Evolutionary conservation across 1,284 basidiomycete species (phyloP).

Genomic region (Tilletia indica): DNA sequence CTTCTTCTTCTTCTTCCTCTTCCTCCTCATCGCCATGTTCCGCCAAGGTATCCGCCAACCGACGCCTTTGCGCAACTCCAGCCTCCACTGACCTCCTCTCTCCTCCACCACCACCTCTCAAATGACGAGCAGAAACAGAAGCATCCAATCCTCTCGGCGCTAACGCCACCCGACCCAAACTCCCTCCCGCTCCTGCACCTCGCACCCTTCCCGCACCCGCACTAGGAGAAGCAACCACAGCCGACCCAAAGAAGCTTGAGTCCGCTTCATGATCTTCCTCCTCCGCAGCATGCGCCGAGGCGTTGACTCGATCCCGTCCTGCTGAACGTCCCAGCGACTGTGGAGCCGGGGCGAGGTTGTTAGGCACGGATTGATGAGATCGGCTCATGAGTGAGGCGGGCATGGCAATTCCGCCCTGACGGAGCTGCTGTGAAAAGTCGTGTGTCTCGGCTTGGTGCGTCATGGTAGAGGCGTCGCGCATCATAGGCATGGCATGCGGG

Average conservation of each 20-base stretch:
- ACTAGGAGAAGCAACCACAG: background rate
- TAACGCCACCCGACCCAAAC: background rate
- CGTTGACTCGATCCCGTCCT: background rate
- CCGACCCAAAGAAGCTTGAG: background rate
- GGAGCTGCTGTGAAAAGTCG: background rate
- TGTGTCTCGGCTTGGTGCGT: slow-evolving; percentile 15
- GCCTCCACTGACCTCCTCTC: background rate
- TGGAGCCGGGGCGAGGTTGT: background rate
- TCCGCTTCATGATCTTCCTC: background rate
- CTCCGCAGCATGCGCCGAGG: background rate
- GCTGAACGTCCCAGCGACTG: background rate
- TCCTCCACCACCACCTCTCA: background rate
- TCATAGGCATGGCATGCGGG: slow-evolving; percentile 14
- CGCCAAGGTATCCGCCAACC: background rate
- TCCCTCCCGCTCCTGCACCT: background rate
- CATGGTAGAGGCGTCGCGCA: slow-evolving; percentile 16
- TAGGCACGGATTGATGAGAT: background rate
- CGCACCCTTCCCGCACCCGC: background rate
- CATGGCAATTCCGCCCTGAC: background rate
- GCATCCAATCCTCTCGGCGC: background rate
- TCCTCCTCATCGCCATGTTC: slow-evolving; percentile 7
- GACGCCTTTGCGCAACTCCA: background rate
- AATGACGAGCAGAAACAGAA: too few species aligned
- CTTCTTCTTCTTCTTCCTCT: background rate
- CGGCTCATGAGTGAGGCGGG: background rate